Evolutionary conservation across 768 basidiomycete genomes (phyloP).

Genomic region (Suillus tomentosus): DNA sequence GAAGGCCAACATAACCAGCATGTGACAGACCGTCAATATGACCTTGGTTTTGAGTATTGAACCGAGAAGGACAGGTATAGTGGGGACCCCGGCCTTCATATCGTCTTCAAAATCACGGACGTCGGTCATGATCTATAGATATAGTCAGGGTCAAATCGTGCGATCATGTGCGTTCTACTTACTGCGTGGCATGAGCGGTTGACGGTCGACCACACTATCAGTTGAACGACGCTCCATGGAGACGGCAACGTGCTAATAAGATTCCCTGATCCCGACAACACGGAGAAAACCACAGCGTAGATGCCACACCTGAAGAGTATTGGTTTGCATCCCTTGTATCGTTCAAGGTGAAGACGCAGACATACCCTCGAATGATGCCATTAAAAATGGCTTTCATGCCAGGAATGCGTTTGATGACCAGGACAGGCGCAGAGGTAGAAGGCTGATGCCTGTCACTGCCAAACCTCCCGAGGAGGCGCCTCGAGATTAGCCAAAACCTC

Average conservation of each 20-base stretch:
- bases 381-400: background rate
- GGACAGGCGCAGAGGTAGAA: background rate
- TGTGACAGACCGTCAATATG: background rate
- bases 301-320: background rate
- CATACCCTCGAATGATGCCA: background rate
- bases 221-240: background rate
- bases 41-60: background rate
- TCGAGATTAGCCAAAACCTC: background rate
- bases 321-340: background rate
- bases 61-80: background rate
- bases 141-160: background rate
- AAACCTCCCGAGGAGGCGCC: background rate
- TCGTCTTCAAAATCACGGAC: background rate
- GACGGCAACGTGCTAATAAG: background rate
- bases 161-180: background rate
- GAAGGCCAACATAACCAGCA: conserved; percentile 2
- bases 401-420: background rate
- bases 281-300: background rate
- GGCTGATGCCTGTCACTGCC: background rate
- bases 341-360: background rate
- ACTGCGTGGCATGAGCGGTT: background rate
- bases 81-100: background rate
- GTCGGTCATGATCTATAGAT: background rate
- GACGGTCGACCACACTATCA: background rate
- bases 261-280: background rate